These are phyloP conservation scores for Aspergillus clavatus DNA, from an alignment of 2,329 filamentous ascomycete genomes.

Conservation along the genomic window DNA sequence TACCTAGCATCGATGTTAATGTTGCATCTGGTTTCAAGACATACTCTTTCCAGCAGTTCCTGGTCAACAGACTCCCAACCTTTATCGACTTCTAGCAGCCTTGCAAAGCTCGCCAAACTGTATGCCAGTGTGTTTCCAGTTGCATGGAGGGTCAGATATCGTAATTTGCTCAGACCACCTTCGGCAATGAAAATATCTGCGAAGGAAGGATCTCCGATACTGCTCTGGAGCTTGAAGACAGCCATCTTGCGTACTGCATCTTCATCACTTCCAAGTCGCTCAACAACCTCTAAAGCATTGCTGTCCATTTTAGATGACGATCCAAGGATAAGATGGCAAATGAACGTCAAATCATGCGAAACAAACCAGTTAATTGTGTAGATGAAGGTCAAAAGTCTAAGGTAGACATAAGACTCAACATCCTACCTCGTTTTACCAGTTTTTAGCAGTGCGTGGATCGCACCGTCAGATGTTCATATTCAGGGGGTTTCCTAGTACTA, in stretches of 20 bases:
- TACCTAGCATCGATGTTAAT: background rate
- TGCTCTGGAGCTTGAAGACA: constrained; percentile 93
- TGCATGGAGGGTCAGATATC: constrained; percentile 75
- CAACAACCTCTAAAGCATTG: constrained; percentile 54
- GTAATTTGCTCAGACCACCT: constrained; percentile 75
- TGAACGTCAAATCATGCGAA: background rate
- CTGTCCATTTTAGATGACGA: constrained; percentile 46
- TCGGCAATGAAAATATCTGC: constrained; percentile 93
- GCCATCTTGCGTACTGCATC: constrained; percentile 97
- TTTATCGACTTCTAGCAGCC: constrained; percentile 91
- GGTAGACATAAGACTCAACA: too few relatives aligned
- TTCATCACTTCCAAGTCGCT: constrained; percentile 59
- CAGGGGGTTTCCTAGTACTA: too few relatives aligned
- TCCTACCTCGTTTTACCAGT: too few relatives aligned
- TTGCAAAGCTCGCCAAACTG: constrained; percentile 80
- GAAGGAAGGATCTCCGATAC: constrained; percentile 93
- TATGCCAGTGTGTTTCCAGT: constrained; percentile 95
- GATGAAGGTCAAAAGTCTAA: background rate
- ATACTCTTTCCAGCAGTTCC: constrained; percentile 56
- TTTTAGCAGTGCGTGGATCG: too few relatives aligned
- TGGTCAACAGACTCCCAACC: constrained; percentile 72
- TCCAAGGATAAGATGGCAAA: background rate
- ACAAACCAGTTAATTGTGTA: too few relatives aligned
- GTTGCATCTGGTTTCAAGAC: constrained; percentile 19
- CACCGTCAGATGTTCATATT: too few relatives aligned